Conservation (phyloP, 371 early-diverging fungal genomes). For the Saksenaea oblongispora region DNA sequence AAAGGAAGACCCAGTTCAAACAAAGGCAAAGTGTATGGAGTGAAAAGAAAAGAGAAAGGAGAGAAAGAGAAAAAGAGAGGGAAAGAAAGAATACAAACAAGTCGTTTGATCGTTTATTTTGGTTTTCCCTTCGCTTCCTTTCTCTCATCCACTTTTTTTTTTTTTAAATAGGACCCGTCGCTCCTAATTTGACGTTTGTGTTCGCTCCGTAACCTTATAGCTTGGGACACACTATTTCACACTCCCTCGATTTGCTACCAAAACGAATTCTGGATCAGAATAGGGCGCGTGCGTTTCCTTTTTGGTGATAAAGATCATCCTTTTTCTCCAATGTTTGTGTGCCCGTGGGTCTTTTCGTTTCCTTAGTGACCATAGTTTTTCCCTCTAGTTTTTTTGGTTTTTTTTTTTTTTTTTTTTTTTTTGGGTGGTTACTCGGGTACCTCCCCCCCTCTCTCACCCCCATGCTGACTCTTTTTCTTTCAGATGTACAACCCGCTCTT, state of each 20-base stretch:
- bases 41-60: conserved; percentile 6
- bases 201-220: neutral
- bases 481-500: too few species aligned
- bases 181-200: conserved; percentile 3
- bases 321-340: neutral
- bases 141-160: too few species aligned
- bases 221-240: neutral
- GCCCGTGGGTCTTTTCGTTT: neutral
- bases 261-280: conserved; percentile 3
- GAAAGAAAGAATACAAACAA: neutral
- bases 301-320: conserved; percentile 2
- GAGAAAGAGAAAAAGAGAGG: conserved; percentile 4
- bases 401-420: neutral
- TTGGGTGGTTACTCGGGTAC: too few species aligned
- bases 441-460: too few species aligned
- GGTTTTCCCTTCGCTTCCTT: too few species aligned
- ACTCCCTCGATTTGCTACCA: conserved; percentile 1
- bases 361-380: neutral
- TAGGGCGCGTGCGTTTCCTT: conserved; percentile 1
- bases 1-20: conserved; percentile 9
- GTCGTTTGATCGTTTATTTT: conserved; percentile 16
- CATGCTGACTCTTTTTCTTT: too few species aligned
- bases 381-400: neutral
- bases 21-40: conserved; percentile 6
- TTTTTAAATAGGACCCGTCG: conserved; percentile 14